Base-by-base conservation (phyloP, 495 filamentous ascomycete genomes). In the Lasiosphaeria hispida region DNA sequence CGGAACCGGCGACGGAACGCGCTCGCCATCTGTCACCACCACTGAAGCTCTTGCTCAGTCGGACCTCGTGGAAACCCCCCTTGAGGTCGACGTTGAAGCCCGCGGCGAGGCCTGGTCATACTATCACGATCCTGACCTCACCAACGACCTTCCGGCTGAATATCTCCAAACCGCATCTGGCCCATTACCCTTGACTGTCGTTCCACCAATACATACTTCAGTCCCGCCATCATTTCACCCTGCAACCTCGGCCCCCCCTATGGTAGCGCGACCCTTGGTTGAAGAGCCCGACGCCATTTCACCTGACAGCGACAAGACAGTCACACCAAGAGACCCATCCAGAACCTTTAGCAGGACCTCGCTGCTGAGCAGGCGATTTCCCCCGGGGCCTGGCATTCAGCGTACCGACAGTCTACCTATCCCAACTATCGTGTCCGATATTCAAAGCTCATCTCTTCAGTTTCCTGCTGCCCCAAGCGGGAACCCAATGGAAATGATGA, bases 401-500 rank as follows among this genome's bases (percentile, higher is more conserved):
- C 63, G 69, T 35, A 68, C 62, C 45, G 69, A 72, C 54, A 72
- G 64, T 48, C 52, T 72, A 8, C 67, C 69, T 5, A 51, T 53
- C 7, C 67, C 61, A 7, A 62, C 61, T 36, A 71, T 71, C 37
- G 67, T 71, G 39, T 48, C 69, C 1, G 69, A 72, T 40, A 59
- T 72, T n/a, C 62, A 59, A 14, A 64, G 61, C 30, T 50, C 61
- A 14, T 44, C 58, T 36, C 40, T 63, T 8, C 53, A 68, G n/a
- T 53, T 54, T 11, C 49, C 14, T 44, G 37, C 39, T 17, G 62
- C 57, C 3, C 67, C 69, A 11, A 72, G 65, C 50, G 67, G 53
- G 9, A 70, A 68, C 38, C 75, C 75, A 18, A 77, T 77, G 75
- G 70, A 73, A 44, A 67, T 77, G 62, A 77, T 77, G 70, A 70